Percentiles rank a stretch among this genome's conserved stretches.
Conservation (phyloP, 2,329 filamentous ascomycete species). For the Zymoseptoria crescenta region DNA sequence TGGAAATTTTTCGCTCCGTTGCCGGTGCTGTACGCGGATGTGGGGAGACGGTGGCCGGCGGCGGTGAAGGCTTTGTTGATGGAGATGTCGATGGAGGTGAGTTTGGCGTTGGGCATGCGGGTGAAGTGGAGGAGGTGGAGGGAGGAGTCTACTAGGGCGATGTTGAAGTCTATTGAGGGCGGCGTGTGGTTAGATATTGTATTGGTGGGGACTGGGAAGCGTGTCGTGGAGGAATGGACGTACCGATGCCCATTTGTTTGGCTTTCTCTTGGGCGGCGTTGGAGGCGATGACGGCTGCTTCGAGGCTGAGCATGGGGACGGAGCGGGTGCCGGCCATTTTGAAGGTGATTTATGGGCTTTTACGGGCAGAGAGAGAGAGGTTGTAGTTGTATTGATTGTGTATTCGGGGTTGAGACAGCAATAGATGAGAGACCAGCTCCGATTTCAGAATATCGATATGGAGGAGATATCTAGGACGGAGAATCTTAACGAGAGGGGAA, state of each 20-base stretch:
- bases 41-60: slow-evolving; percentile 46
- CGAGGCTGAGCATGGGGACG: slow-evolving; percentile 29
- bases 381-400: background rate
- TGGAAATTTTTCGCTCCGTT: slow-evolving; percentile 38
- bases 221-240: too few relatives aligned
- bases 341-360: background rate
- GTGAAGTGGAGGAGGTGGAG: slow-evolving; percentile 42
- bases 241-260: slow-evolving; percentile 31
- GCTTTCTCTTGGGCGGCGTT: slow-evolving; percentile 31
- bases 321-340: slow-evolving; percentile 24
- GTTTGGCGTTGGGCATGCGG: slow-evolving; percentile 43
- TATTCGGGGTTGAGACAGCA: background rate
- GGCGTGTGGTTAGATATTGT: too few relatives aligned
- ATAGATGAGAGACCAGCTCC: background rate
- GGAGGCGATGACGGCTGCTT: slow-evolving; percentile 29
- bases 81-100: slow-evolving; percentile 52
- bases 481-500: background rate
- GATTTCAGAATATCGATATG: background rate
- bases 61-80: slow-evolving; percentile 57
- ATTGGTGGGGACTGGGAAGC: background rate
- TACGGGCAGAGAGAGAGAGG: background rate
- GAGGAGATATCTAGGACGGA: background rate
- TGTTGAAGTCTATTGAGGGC: too few relatives aligned
- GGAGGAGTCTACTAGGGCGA: slow-evolving; percentile 41
- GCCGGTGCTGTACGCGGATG: slow-evolving; percentile 40